Percentiles rank a stretch among this genome's conserved stretches.
These are phyloP conservation scores for Cyberlindnera subsufficiens DNA, from an alignment of 805 yeast genomes.

Conservation along the genomic window DNA sequence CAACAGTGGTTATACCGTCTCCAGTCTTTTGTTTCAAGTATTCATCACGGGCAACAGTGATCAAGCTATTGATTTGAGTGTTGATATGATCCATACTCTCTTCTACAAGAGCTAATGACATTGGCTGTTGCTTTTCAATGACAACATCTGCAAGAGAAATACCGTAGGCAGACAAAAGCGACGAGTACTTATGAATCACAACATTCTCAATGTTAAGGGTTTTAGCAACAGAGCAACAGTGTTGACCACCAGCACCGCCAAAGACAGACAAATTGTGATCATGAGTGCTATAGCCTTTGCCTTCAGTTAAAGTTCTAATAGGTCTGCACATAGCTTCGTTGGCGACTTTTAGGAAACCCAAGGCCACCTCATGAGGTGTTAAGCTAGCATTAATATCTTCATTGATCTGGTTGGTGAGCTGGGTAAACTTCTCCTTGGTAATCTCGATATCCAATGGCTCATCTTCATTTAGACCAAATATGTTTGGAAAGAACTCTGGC, in stretches of 20 bases:
- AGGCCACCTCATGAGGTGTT: conserved; percentile 38
- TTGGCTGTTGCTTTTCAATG: conserved; percentile 23
- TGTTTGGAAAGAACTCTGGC: conserved; percentile 37
- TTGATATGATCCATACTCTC: conserved; percentile 11
- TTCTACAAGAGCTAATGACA: conserved; percentile 23
- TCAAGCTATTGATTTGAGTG: conserved; percentile 5
- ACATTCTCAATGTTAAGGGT: conserved; percentile 35
- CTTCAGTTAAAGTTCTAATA: conserved; percentile 40
- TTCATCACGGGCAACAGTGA: conserved; percentile 5
- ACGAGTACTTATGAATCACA: conserved; percentile 40
- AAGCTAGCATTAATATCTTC: conserved; percentile 25
- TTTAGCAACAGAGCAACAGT: conserved; percentile 36
- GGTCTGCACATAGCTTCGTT: conserved; percentile 42
- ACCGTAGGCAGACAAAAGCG: conserved; percentile 43
- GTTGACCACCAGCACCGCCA: conserved; percentile 49
- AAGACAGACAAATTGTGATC: conserved; percentile 40
- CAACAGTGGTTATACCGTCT: conserved; percentile 19
- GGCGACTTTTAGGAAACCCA: conserved; percentile 41
- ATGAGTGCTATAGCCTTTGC: conserved; percentile 37
- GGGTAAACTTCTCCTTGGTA: conserved; percentile 30
- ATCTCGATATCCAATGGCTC: conserved; percentile 31
- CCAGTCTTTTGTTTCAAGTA: conserved; percentile 21
- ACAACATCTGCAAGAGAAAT: conserved; percentile 35
- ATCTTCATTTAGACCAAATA: conserved; percentile 39
- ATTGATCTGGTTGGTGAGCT: conserved; percentile 33